Percentiles rank a stretch among this genome's conserved stretches.
These are phyloP conservation scores for Phyllosticta citrichinensis DNA, from an alignment of 2,329 filamentous ascomycete species.

Conservation along the genomic window DNA sequence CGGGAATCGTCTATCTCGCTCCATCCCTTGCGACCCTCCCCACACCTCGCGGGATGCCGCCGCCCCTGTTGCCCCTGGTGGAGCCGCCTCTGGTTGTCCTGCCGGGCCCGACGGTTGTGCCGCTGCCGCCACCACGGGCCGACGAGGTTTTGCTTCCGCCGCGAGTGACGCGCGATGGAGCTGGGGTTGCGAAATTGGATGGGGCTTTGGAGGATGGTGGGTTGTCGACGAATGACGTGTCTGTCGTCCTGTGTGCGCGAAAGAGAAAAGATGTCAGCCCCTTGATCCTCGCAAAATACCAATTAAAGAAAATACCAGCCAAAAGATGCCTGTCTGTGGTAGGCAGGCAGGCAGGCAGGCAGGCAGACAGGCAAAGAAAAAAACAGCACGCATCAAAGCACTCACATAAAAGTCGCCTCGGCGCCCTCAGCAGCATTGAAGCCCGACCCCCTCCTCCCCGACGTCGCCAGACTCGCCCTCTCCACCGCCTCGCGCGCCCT, in stretches of 20 bases:
- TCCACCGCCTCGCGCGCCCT: constrained; percentile 36
- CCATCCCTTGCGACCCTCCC: constrained; percentile 26
- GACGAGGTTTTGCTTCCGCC: not conserved
- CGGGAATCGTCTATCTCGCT: not conserved
- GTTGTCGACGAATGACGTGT: constrained; percentile 84
- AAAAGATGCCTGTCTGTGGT: no score
- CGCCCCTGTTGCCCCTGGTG: constrained; percentile 15
- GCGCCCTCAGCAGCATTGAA: constrained; percentile 31
- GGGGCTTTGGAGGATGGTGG: constrained; percentile 49
- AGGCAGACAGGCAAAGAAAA: not conserved
- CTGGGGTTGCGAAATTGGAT: constrained; percentile 31
- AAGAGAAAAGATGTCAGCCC: not conserved
- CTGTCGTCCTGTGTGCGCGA: constrained; percentile 57
- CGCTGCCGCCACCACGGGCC: not conserved
- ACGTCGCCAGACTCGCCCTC: not conserved
- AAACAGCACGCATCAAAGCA: not conserved
- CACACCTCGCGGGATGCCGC: constrained; percentile 26
- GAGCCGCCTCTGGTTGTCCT: not conserved
- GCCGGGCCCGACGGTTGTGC: constrained; percentile 15
- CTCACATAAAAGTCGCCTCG: constrained; percentile 80
- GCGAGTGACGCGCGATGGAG: not conserved
- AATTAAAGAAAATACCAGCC: no score
- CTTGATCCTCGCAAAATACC: not conserved
- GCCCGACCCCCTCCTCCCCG: not conserved
- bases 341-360: not conserved